A percentile compares a stretch with the other conserved stretches of the same genome.
Conservation (phyloP, 257 asterid species). For the Linaria vulgaris region DNA sequence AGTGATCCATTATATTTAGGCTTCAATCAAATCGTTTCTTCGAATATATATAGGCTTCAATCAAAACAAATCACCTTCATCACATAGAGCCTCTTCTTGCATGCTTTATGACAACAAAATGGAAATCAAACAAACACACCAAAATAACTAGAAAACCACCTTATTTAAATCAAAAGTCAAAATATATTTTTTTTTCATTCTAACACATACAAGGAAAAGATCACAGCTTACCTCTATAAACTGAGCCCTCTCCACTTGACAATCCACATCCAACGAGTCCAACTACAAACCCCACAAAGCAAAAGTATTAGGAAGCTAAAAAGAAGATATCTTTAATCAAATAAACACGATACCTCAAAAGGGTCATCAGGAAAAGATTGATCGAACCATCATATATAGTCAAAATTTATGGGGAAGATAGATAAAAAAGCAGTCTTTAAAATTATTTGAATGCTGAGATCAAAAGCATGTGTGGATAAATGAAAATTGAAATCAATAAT, state of each 20-base stretch:
- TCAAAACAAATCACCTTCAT: conserved; percentile 21
- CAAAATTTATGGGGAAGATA: not conserved
- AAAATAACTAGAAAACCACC: not conserved
- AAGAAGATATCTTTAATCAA: not conserved
- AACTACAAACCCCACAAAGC: conserved; percentile 19
- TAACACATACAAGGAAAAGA: not conserved
- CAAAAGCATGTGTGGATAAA: conserved; percentile 25
- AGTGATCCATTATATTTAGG: conserved; percentile 4
- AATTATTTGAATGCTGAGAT: too few relatives aligned
- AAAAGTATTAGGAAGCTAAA: not conserved
- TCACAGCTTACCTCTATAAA: conserved; percentile 26
- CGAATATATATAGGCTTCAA: not conserved
- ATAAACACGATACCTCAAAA: conserved; percentile 29
- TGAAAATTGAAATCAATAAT: conserved; percentile 28
- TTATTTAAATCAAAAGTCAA: not conserved
- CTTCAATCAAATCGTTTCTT: not conserved
- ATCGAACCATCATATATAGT: conserved; percentile 24
- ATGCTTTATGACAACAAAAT: not conserved
- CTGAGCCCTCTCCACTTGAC: conserved; percentile 20
- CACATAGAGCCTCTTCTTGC: not conserved
- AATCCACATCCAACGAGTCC: conserved; percentile 26
- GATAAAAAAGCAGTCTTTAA: conserved; percentile 19
- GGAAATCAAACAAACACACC: conserved; percentile 5
- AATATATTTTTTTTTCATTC: conserved; percentile 11
- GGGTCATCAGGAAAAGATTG: conserved; percentile 27